These are phyloP conservation scores for Exophiala calicioides DNA, from an alignment of 2,329 filamentous ascomycete genomes.

Conservation along the genomic window DNA sequence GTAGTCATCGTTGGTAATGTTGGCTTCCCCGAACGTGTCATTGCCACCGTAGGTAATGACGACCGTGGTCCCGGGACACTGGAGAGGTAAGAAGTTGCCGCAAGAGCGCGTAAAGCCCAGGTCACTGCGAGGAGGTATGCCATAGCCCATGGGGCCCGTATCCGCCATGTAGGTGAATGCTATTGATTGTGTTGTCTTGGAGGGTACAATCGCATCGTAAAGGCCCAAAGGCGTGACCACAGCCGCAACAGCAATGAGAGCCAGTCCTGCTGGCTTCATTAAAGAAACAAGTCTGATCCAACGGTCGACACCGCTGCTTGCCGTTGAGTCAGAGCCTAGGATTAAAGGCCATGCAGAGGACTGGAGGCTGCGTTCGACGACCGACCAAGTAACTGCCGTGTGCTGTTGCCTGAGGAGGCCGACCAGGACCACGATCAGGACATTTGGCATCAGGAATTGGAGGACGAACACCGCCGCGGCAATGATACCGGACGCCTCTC, in stretches of 20 bases:
- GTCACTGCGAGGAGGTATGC: conserved; percentile 40
- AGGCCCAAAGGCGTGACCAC: conserved; percentile 51
- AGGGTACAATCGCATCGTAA: conserved; percentile 41
- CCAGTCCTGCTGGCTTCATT: conserved; percentile 33
- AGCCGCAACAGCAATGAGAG: conserved; percentile 44
- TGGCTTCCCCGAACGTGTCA: conserved; percentile 21
- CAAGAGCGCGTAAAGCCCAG: conserved; percentile 40
- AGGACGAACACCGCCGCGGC: conserved; percentile 42
- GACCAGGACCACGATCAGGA: conserved; percentile 40
- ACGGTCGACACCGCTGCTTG: conserved; percentile 36
- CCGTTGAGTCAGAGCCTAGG: conserved; percentile 42
- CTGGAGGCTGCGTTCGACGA: conserved; percentile 35
- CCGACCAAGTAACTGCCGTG: conserved; percentile 44
- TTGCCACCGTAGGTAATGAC: conserved; percentile 31
- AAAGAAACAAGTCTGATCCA: conserved; percentile 32
- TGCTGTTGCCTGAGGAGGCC: conserved; percentile 41
- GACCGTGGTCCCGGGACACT: conserved; percentile 33
- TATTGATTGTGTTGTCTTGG: conserved; percentile 15
- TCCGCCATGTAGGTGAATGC: conserved; percentile 45
- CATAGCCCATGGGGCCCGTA: conserved; percentile 40
- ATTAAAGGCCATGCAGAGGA: conserved; percentile 40
- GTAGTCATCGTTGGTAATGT: conserved; percentile 32
- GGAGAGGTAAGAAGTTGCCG: conserved; percentile 20
- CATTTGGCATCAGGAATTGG: conserved; percentile 41
- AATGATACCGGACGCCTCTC: conserved; percentile 45